phyloP scores from a whole-genome alignment of 2,329 filamentous ascomycete species.

The Hirsutella thompsonii region DNA sequence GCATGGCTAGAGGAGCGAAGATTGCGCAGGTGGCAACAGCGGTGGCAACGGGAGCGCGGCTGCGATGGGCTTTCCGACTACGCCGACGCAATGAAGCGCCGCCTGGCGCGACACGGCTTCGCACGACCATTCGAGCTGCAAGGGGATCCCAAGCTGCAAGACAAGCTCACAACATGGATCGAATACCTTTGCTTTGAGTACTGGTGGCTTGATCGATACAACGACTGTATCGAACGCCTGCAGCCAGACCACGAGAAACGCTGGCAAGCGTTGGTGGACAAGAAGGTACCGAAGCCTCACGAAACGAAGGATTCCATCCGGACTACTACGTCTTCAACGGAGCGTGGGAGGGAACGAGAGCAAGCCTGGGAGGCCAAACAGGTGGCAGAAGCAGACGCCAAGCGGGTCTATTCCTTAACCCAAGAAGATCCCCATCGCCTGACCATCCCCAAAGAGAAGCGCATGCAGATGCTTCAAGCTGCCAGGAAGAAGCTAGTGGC shows the following conservation, averaged over 20 bases:
- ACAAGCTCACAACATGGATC: conserved; percentile 20
- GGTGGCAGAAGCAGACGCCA: conserved; percentile 1
- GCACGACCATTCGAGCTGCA: conserved; percentile 14
- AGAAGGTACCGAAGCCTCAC: conserved; percentile 11
- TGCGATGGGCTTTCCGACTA: conserved; percentile 12
- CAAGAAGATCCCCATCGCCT: conserved; percentile 1
- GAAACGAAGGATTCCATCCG: conserved; percentile 7
- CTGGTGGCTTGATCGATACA: conserved; percentile 11
- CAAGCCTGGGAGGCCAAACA: conserved; percentile 1
- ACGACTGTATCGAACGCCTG: conserved; percentile 7
- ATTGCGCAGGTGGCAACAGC: conserved; percentile 4
- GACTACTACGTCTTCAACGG: not conserved
- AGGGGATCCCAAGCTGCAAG: conserved; percentile 14
- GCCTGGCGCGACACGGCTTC: conserved; percentile 16
- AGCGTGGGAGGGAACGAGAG: conserved; percentile 1
- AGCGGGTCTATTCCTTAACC: conserved; percentile 3
- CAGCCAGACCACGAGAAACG: conserved; percentile 13
- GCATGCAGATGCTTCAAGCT: conserved; percentile 1
- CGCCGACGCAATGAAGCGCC: conserved; percentile 10
- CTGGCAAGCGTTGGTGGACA: conserved; percentile 17
- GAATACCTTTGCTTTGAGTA: conserved; percentile 20
- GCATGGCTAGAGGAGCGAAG: conserved; percentile 3
- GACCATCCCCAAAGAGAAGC: conserved; percentile 2
- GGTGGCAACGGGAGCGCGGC: conserved; percentile 4
- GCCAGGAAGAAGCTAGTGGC: not conserved